Conservation (phyloP, 768 basidiomycete genomes). For the Xerocomellus amylosporus region DNA sequence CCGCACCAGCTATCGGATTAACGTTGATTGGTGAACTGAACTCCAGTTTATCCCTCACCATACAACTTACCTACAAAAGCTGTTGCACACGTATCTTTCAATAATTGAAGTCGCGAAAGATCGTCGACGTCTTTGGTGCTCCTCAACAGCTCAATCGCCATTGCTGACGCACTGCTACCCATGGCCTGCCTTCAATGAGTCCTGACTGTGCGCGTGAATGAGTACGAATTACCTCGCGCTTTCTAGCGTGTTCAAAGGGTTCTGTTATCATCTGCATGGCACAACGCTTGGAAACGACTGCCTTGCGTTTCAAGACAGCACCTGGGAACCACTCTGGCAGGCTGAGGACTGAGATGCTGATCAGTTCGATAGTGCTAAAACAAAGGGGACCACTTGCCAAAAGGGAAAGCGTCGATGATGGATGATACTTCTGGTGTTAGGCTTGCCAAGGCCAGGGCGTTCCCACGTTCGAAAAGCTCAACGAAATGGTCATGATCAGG, state of each 20-base stretch:
- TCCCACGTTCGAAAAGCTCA: constrained; percentile 35
- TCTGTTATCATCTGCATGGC: constrained; percentile 13
- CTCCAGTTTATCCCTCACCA: neutral
- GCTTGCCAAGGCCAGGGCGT: constrained; percentile 12
- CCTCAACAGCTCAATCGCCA: constrained; percentile 13
- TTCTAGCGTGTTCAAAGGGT: constrained; percentile 13
- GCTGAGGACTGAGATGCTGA: constrained; percentile 14
- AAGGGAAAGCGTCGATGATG: constrained; percentile 23
- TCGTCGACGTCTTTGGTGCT: neutral
- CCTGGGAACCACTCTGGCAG: constrained; percentile 27
- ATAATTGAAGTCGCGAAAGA: constrained; percentile 6
- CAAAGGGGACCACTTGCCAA: constrained; percentile 6
- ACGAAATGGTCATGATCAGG: constrained; percentile 38
- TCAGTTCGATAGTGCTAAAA: neutral
- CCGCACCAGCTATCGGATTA: constrained; percentile 17
- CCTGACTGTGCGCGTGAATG: neutral
- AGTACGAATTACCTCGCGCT: constrained; percentile 8
- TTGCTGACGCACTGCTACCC: constrained; percentile 9
- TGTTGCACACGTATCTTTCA: constrained; percentile 11
- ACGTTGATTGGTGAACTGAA: neutral
- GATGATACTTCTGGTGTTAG: constrained; percentile 17
- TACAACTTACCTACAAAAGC: constrained; percentile 18
- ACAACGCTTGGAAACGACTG: constrained; percentile 3
- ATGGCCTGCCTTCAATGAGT: constrained; percentile 7
- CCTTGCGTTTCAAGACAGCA: constrained; percentile 26